These are phyloP conservation scores for Nymphaea thermarum DNA, from an alignment of 164 flowering plant genomes.

Conservation along the genomic window DNA sequence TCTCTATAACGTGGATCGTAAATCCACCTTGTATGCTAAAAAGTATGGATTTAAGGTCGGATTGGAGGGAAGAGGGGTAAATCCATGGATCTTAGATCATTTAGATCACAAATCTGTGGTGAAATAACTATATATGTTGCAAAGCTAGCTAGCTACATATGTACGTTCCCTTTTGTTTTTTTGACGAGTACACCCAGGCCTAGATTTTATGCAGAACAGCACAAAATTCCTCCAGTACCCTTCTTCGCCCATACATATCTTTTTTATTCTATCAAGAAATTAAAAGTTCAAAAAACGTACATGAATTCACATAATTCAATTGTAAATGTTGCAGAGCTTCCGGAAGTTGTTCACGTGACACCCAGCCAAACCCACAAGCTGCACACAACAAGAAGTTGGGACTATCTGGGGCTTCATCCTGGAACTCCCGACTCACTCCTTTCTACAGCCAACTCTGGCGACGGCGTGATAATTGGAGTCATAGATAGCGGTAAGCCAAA, in stretches of 20 bases:
- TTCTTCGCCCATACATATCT: background rate
- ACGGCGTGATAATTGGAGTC: slow-evolving; percentile 25
- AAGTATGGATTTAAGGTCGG: too few species aligned
- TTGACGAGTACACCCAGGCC: too few species aligned
- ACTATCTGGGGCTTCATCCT: slow-evolving; percentile 24
- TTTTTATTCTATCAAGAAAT: background rate
- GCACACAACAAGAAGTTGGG: slow-evolving; percentile 40
- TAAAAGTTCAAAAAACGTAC: background rate
- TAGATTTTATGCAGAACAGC: too few species aligned
- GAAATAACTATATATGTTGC: too few species aligned
- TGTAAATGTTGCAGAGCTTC: slow-evolving; percentile 2
- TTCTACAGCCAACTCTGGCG: slow-evolving; percentile 15
- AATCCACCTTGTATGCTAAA: too few species aligned
- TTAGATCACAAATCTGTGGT: too few species aligned
- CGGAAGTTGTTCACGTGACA: slow-evolving; percentile 21
- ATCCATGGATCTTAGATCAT: too few species aligned
- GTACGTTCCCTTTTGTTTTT: too few species aligned
- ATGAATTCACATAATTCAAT: background rate
- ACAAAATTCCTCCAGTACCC: too few species aligned
- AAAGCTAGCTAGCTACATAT: too few species aligned
- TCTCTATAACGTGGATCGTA: too few species aligned
- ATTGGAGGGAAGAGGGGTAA: too few species aligned
- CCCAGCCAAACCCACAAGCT: slow-evolving; percentile 16
- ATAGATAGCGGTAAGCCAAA: slow-evolving; percentile 21
- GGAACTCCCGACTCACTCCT: slow-evolving; percentile 9